Evolutionary conservation across 2,329 filamentous ascomycete genomes (phyloP).

Genomic region (Ciborinia camelliae): DNA sequence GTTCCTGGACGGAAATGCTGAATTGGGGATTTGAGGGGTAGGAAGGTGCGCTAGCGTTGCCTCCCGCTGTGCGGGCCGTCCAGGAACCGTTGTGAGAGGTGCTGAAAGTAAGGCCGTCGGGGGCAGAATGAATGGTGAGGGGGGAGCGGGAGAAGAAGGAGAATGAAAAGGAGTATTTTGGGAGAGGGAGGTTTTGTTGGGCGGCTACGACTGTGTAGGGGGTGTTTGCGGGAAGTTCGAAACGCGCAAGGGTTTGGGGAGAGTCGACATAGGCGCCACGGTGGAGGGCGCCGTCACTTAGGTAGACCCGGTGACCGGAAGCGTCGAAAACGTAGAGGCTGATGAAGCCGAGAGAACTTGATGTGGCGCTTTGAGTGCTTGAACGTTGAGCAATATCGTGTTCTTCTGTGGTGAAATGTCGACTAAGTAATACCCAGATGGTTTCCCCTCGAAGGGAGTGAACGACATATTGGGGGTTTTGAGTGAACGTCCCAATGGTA

Average conservation of each 20-base stretch:
- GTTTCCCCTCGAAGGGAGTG: conserved; percentile 55
- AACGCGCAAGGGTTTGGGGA: conserved; percentile 80
- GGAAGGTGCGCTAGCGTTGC: conserved; percentile 70
- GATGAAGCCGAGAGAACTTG: conserved; percentile 66
- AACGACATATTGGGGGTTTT: conserved; percentile 71
- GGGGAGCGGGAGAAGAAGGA: conserved; percentile 70
- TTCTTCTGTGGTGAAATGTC: conserved; percentile 75
- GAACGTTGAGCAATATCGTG: conserved; percentile 51
- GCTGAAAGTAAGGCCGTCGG: conserved; percentile 39
- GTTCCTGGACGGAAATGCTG: conserved; percentile 54
- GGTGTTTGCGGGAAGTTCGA: conserved; percentile 53
- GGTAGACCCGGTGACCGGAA: conserved; percentile 66
- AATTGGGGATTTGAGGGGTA: conserved; percentile 92
- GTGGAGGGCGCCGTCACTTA: conserved; percentile 68
- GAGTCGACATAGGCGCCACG: conserved; percentile 89
- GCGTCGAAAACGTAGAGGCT: conserved; percentile 78
- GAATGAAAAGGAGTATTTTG: conserved; percentile 79
- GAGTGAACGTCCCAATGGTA: conserved; percentile 53
- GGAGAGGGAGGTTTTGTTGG: conserved; percentile 71
- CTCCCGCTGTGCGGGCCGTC: conserved; percentile 77
- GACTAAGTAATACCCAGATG: conserved; percentile 81
- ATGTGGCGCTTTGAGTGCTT: conserved; percentile 30
- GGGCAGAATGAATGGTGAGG: conserved; percentile 59
- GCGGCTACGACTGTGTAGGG: conserved; percentile 64
- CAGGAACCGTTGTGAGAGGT: conserved; percentile 64